Evolutionary conservation across 2,329 filamentous ascomycete species (phyloP), one percentile per base, ranked within the genome.

Genomic region (Elsinoe arachidis): DNA sequence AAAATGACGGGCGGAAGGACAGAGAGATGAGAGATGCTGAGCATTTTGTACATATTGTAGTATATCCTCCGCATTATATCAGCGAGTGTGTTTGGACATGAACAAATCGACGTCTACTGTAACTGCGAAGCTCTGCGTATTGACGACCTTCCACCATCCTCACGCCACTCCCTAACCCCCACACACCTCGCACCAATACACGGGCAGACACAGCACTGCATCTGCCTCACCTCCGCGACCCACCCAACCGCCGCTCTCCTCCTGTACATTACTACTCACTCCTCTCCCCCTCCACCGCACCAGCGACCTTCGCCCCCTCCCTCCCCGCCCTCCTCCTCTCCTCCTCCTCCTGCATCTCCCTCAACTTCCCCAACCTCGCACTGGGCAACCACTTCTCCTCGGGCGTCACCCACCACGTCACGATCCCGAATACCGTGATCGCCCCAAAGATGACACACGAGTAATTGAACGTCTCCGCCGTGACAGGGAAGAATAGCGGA

Each of bases 401-500:
- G 0, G 71, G 71, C 26, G 66, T 69, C 21, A 71, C 56, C 62
- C 62, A 69, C 64, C 67, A 73, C 11, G 65, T 68, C 4, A 70
- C 5, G 26, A 73, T 35, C 4, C 65, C 71, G 56, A 72, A 70
- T 51, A 72, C 65, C 1, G 71, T 73, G 57, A 72, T 69, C 5
- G 64, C 65, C n/a, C 63, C 70, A 57, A 72, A 71, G 49, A 72
- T 72, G 26, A 72, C 69, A 3, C 69, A 69, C 3, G 65, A 67
- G 46, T 63, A 72, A 60, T 72, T 72, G 67, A 72, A 70, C 7
- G 60, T 65, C 23, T 63, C 61, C 1, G 59, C 65, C 14, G 61
- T 64, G 17, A 72, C 70, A 0, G 70, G 70, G 60, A 71, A 73
- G 41, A 63, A 59, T 11, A 72, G 60, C 15, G 71, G 71, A 51